These are phyloP conservation scores for Aspergillus calidoustus DNA, from an alignment of 2,329 filamentous ascomycete species.

Conservation along the genomic window DNA sequence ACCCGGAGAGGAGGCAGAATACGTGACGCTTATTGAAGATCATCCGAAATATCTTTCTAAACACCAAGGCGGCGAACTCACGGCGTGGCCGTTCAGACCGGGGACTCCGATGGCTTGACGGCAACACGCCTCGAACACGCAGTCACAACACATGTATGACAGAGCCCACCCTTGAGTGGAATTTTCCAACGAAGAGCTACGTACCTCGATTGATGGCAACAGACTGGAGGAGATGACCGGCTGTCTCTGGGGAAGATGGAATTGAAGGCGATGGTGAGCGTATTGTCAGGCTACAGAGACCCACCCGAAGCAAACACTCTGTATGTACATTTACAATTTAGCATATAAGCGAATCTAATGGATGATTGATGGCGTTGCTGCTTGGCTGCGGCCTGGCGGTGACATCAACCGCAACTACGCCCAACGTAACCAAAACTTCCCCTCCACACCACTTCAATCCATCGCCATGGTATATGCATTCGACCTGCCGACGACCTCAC, in stretches of 20 bases:
- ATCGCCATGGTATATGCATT: conserved; percentile 85
- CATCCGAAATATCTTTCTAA: neutral
- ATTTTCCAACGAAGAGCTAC: neutral
- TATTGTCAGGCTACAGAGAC: neutral
- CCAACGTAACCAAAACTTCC: conserved; percentile 20
- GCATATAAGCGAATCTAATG: neutral
- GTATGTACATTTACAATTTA: neutral
- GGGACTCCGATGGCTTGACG: neutral
- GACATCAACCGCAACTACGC: conserved; percentile 26
- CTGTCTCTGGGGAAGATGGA: neutral
- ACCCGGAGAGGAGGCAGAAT: neutral
- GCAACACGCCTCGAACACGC: neutral
- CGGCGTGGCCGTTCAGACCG: neutral
- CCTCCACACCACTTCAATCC: conserved; percentile 12
- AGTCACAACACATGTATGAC: neutral
- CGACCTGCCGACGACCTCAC: conserved; percentile 83
- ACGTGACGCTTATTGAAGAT: neutral
- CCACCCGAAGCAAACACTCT: neutral
- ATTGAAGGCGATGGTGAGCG: neutral
- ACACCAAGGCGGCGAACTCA: neutral
- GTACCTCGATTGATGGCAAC: neutral
- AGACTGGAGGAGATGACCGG: neutral
- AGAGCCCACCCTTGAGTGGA: neutral
- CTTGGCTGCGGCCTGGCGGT: conserved; percentile 25
- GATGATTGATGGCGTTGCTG: neutral